Conservation (phyloP, 768 basidiomycete species). For the Pleurotus giganteus region DNA sequence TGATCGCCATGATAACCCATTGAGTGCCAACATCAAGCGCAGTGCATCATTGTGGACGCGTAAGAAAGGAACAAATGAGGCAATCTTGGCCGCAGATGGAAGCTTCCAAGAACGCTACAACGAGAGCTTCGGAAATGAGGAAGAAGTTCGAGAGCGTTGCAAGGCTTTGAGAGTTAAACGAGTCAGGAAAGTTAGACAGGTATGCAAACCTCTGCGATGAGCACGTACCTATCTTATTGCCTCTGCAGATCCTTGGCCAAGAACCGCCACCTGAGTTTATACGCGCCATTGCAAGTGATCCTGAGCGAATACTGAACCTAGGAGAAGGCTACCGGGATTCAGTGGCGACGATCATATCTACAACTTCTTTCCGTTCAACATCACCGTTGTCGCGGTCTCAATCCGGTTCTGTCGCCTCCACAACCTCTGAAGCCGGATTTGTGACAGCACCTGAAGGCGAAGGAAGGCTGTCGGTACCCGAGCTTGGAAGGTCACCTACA, state of each 20-base stretch:
- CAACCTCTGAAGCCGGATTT: slow-evolving; percentile 2
- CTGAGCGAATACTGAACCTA: slow-evolving; percentile 6
- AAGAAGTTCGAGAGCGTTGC: slow-evolving; percentile 29
- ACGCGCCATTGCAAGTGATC: slow-evolving; percentile 25
- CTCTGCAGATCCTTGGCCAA: slow-evolving; percentile 45
- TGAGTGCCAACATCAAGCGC: slow-evolving; percentile 19
- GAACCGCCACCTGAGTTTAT: slow-evolving; percentile 44
- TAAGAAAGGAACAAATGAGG: background rate
- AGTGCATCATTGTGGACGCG: slow-evolving; percentile 28
- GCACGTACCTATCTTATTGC: background rate
- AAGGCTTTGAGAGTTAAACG: slow-evolving; percentile 40
- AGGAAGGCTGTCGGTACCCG: background rate
- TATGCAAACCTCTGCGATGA: slow-evolving; percentile 18
- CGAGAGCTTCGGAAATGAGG: slow-evolving; percentile 19
- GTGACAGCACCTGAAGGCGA: slow-evolving; percentile 9
- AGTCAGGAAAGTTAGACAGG: slow-evolving; percentile 51
- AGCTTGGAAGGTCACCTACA: background rate
- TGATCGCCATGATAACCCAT: background rate
- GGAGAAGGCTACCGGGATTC: slow-evolving; percentile 17
- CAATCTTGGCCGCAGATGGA: background rate
- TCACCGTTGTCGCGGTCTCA: slow-evolving; percentile 7
- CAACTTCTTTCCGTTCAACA: slow-evolving; percentile 5
- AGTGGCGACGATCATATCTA: slow-evolving; percentile 16
- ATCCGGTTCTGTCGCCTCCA: slow-evolving; percentile 15
- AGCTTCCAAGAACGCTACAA: slow-evolving; percentile 19